Evolutionary conservation across 2,329 filamentous ascomycete species (phyloP).

Genomic region (Aspergillus quadrilineatus): DNA sequence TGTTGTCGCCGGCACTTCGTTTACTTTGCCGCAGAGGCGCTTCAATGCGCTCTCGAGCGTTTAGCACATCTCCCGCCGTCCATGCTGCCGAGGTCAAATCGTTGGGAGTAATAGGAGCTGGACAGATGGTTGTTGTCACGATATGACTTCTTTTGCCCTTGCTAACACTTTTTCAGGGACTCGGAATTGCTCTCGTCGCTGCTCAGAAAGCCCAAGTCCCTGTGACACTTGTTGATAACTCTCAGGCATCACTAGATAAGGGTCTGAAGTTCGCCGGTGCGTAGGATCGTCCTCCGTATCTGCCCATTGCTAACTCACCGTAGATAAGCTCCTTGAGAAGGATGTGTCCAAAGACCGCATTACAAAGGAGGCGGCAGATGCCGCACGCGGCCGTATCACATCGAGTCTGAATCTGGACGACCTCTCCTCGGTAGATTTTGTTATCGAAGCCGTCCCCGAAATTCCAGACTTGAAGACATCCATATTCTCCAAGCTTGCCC

Average conservation of each 20-base stretch:
- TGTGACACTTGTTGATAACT: conserved; percentile 82
- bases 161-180: conserved; percentile 58
- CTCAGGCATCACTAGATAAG: conserved; percentile 81
- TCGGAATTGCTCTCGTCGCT: conserved; percentile 93
- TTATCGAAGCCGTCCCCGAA: conserved; percentile 96
- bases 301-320: not conserved
- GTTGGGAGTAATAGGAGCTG: conserved; percentile 88
- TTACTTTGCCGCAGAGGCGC: conserved; percentile 33
- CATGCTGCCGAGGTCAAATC: conserved; percentile 74
- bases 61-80: conserved; percentile 66
- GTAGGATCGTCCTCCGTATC: conserved; percentile 17
- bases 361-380: conserved; percentile 75
- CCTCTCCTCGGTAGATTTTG: conserved; percentile 83
- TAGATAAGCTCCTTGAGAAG: conserved; percentile 89
- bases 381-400: conserved; percentile 66
- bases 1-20: conserved; percentile 40
- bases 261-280: conserved; percentile 83
- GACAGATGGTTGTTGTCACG: conserved; percentile 76
- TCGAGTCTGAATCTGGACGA: conserved; percentile 72
- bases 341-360: conserved; percentile 86
- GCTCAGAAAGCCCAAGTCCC: conserved; percentile 79
- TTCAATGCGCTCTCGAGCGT: conserved; percentile 52
- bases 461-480: conserved; percentile 81
- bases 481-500: conserved; percentile 80
- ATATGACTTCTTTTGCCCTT: not conserved